A percentile compares a stretch with the other conserved stretches of the same genome.
phyloP scores from a whole-genome alignment of 345 rosid species.

The Eucalyptus paniculata region DNA sequence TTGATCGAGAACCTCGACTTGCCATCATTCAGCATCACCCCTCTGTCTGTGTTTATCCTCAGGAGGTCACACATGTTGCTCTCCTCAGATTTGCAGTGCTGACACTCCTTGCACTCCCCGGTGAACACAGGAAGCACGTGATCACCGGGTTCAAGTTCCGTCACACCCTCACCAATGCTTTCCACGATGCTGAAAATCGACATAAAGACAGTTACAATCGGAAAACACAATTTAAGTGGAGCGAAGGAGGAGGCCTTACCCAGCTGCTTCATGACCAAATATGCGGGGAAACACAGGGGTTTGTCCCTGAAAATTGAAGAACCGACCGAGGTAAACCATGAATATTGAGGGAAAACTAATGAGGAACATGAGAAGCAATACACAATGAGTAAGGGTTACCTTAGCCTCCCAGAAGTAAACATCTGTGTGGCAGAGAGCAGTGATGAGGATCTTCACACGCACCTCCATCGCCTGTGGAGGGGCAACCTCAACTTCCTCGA shows the following conservation, averaged over 20 bases:
- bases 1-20: constrained; percentile 14
- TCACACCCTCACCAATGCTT: constrained; percentile 23
- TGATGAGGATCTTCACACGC: constrained; percentile 21
- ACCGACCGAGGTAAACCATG: background rate
- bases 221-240: background rate
- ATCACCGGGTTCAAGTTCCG: constrained; percentile 17
- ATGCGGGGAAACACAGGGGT: constrained; percentile 25
- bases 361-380: background rate
- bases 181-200: constrained; percentile 15
- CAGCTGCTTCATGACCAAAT: constrained; percentile 27
- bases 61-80: constrained; percentile 30
- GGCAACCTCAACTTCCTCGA: constrained; percentile 37
- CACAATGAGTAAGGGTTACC: background rate
- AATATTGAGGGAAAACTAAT: background rate
- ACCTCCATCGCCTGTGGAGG: constrained; percentile 36
- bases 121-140: constrained; percentile 34
- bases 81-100: constrained; percentile 20
- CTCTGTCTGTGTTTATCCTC: constrained; percentile 10
- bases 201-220: background rate
- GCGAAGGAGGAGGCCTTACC: background rate
- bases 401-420: constrained; percentile 45
- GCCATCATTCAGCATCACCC: constrained; percentile 22
- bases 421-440: constrained; percentile 36
- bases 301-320: constrained; percentile 4
- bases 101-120: constrained; percentile 26